Base-by-base conservation (phyloP, 352 stramenopile genomes). In the Pythium dissotocum region DNA sequence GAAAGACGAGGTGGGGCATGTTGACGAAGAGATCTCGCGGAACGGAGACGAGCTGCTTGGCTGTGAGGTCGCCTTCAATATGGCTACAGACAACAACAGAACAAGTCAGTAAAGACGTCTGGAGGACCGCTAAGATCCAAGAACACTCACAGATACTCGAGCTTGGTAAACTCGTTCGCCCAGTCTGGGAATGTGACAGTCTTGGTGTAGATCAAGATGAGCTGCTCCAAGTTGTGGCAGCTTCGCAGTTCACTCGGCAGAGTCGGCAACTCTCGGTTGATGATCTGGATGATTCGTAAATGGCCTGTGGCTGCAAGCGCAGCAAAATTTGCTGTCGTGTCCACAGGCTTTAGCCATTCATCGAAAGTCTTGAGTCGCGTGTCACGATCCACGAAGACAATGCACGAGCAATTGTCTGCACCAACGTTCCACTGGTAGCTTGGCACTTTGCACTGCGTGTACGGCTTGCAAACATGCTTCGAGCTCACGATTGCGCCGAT, bases 171-270 rank as follows among this genome's bases (percentile, higher is more conserved):
- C 26, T 71, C 62, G 6, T 65, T 71, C 3, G 33, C n/a, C 69
- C 69, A 75, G 8, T 38, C 26, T 6, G 69, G 69, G 38, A 75
- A 18, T 3, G 3, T 4, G 12, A 36, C 8, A 6, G 65, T 69
- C 18, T 66, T 66, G 16, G 69, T 72, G 59, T 75, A 71, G 36
- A 75, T 71, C 32, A 75, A 40, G 26, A 70, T 79, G 56, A 62
- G 57, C 38, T 54, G 40, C 28, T 53, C 40, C 14, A 62, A 18
- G 18, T 30, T 8, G 8, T 44, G 16, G 53, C 68, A 68, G 1
- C 18, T 30, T 1, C 52, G 58, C 1, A 75, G 58, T 33, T 70
- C 62, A 1, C 28, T 42, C 10, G 63, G 63, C 7, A 71, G 30
- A 12, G 21, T 21, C 4, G 58, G 40, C 2, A 75, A 18, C 14